phyloP scores from a whole-genome alignment of 495 filamentous ascomycete genomes.

The Aspergillus hancockii region DNA sequence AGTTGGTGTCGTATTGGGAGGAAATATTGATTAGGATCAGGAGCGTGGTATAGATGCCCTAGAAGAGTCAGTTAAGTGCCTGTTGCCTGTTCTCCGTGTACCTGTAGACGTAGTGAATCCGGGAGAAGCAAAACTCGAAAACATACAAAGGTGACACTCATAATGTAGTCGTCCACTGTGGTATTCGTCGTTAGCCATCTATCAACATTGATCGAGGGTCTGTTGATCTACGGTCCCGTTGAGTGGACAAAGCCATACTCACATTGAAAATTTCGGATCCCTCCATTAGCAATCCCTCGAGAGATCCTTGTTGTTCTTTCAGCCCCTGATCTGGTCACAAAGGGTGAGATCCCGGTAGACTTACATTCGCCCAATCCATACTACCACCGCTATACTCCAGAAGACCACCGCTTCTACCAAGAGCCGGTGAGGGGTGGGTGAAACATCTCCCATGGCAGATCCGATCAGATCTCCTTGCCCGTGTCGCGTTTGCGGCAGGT shows the following conservation, averaged over 20 bases:
- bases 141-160: conserved; percentile 55
- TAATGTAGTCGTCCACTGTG: conserved; percentile 57
- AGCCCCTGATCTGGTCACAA: neutral
- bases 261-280: conserved; percentile 36
- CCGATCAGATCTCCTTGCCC: neutral
- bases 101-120: too few species aligned
- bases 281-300: conserved; percentile 37
- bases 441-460: conserved; percentile 32
- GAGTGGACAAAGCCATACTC: conserved; percentile 31
- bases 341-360: neutral
- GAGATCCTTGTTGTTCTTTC: conserved; percentile 28
- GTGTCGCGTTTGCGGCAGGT: neutral
- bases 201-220: too few species aligned
- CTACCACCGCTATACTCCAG: conserved; percentile 34
- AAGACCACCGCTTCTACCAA: conserved; percentile 35
- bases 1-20: conserved; percentile 55
- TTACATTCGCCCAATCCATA: conserved; percentile 37
- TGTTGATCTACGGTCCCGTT: conserved; percentile 17
- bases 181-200: conserved; percentile 21
- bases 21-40: conserved; percentile 59
- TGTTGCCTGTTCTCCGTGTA: neutral
- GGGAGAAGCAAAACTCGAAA: neutral
- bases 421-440: conserved; percentile 36
- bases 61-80: neutral
- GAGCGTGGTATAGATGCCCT: conserved; percentile 56